Base-by-base conservation (phyloP, 495 filamentous ascomycete genomes). In the Talaromyces wortmannii region DNA sequence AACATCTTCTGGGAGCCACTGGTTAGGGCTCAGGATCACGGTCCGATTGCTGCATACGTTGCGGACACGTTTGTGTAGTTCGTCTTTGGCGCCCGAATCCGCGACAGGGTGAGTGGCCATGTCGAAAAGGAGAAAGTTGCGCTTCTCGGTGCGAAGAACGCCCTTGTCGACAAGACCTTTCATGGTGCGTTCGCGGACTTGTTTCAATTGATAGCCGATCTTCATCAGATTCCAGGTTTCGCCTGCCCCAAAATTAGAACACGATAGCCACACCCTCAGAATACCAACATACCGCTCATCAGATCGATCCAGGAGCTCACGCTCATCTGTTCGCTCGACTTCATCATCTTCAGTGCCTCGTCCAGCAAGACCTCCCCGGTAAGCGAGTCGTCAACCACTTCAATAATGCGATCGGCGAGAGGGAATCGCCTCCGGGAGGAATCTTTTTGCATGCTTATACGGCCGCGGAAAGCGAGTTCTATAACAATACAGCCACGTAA, bases 221-320 rank as follows among this genome's bases (percentile, higher is more conserved):
- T 98, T 98, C 94, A 98, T 97, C 53, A 98, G 76, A 63, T 98
- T 98, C 94, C 94, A 98, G 56, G 94, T 98, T 74, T 98, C 94
- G 60, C 94, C 94, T 98, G 36, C 7, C 7, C 33, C 0, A 49
- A 30, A 23, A 15, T 36, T 2, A 33, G 11, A 47, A 44, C 40
- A 31, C 36, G 8, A 36, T 23, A 46, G 48, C 7, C 46, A 47
- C 23, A 45, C 15, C 43, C 44, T 36, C 52, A 45, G 15, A 43
- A 23, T 40, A 44, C 16, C 32, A 45, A 29, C 81, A 52, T 87
- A 97, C 94, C 94, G 63, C 90, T 96, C 90, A 98, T 89, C 56
- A 98, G 77, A 67, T 98, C 94, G 69, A 98, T 97, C 94, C 94
- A 98, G 40, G 89, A 87, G 73, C 87, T 91, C 51, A 97, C 95